A percentile compares a stretch with the other conserved stretches of the same genome.
Conservation (phyloP, 768 basidiomycete genomes). For the Lactarius indigo region DNA sequence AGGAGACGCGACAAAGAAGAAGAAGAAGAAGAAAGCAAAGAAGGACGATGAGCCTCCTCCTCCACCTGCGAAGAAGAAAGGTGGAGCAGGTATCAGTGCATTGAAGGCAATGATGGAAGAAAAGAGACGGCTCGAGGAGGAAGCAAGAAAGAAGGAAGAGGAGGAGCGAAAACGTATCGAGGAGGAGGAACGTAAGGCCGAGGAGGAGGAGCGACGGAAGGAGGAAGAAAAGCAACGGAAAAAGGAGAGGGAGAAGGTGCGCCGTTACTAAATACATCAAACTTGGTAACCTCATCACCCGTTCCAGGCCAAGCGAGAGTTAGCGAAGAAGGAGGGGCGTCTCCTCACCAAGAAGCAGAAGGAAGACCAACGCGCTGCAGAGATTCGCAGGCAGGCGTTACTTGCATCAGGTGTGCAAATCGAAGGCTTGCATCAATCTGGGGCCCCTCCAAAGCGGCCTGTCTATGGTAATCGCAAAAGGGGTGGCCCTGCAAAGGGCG, state of each 20-base stretch:
- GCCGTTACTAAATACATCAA: conserved; percentile 13
- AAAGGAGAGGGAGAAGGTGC: conserved; percentile 88
- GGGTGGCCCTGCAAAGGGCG: conserved; percentile 53
- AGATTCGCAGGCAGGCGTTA: conserved; percentile 86
- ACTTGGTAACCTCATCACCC: conserved; percentile 6
- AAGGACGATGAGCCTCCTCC: conserved; percentile 69
- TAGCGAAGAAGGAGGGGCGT: conserved; percentile 90
- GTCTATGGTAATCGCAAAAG: conserved; percentile 84
- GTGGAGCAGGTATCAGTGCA: conserved; percentile 63
- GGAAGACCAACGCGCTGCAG: conserved; percentile 86
- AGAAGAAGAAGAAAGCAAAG: conserved; percentile 83
- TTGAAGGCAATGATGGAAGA: conserved; percentile 91
- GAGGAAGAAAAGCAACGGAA: conserved; percentile 80
- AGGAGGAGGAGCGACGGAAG: conserved; percentile 70
- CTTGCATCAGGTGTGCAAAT: conserved; percentile 86
- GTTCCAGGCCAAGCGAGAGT: conserved; percentile 76
- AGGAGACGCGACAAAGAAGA: conserved; percentile 53
- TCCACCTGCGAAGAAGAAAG: conserved; percentile 66
- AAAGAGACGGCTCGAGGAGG: conserved; percentile 85
- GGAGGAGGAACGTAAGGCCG: conserved; percentile 79
- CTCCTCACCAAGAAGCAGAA: conserved; percentile 97
- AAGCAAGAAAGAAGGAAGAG: conserved; percentile 64
- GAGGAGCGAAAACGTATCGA: conserved; percentile 80
- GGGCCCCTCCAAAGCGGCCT: conserved; percentile 62
- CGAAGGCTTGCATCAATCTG: conserved; percentile 74